These are phyloP conservation scores for Ilex aquifolium DNA, from an alignment of 257 asterid species.

Conservation along the genomic window DNA sequence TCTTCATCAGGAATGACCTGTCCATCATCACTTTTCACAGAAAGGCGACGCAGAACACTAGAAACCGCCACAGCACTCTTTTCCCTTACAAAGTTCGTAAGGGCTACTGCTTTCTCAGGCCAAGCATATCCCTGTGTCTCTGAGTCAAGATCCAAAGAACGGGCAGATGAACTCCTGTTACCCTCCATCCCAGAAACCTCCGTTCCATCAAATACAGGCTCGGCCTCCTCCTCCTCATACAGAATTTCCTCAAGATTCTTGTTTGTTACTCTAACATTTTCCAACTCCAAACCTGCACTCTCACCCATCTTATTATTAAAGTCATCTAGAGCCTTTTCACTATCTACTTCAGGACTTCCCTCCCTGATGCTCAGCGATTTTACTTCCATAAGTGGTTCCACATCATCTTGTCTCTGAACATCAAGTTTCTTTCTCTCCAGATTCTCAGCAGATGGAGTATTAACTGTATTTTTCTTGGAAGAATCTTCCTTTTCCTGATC, in stretches of 20 bases:
- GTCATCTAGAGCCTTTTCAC: conserved; percentile 11
- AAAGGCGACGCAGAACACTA: conserved; percentile 66
- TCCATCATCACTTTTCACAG: conserved; percentile 58
- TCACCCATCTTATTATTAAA: conserved; percentile 12
- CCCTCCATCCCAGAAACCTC: conserved; percentile 51
- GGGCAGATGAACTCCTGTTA: conserved; percentile 28
- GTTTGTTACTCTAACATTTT: conserved; percentile 5
- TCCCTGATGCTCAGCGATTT: conserved; percentile 21
- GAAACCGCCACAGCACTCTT: conserved; percentile 69
- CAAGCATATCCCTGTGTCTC: conserved; percentile 52
- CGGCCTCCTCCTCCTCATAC: conserved; percentile 47
- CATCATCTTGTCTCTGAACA: conserved; percentile 20
- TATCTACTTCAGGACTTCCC: conserved; percentile 21
- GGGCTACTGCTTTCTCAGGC: conserved; percentile 81
- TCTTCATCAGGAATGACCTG: conserved; percentile 37
- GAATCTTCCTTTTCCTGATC: conserved; percentile 19
- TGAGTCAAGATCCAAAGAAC: conserved; percentile 27
- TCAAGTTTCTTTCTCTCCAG: conserved; percentile 22
- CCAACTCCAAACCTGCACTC: conserved; percentile 6
- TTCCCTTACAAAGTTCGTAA: conserved; percentile 61
- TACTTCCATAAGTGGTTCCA: conserved; percentile 10
- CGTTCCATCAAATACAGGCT: conserved; percentile 71
- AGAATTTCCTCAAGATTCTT: conserved; percentile 29
- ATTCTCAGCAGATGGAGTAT: conserved; percentile 15
- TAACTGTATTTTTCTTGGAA: conserved; percentile 9